Conservation (phyloP, 148 eudicot species). For the Fallopia convolvulus region DNA sequence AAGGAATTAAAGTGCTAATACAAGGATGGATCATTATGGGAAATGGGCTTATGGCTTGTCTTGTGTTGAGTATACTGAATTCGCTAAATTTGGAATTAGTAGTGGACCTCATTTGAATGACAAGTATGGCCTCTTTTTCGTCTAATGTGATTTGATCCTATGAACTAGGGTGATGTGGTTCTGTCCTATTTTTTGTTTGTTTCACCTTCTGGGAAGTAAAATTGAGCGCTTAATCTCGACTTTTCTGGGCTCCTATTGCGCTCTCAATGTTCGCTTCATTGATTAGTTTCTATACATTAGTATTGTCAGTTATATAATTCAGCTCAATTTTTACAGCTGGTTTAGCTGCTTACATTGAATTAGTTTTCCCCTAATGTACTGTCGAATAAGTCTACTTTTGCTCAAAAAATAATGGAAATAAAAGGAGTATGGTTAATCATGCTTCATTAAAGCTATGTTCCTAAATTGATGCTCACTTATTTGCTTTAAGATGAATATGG, state of each 20-base stretch:
- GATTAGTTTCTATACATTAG: not conserved
- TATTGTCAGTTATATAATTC: not conserved
- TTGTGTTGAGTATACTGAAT: conserved; percentile 95
- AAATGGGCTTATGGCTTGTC: conserved; percentile 89
- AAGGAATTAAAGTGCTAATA: conserved; percentile 89
- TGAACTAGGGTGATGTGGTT: not conserved
- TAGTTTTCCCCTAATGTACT: not conserved
- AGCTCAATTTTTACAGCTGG: not conserved
- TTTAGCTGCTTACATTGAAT: not conserved
- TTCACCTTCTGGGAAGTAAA: not conserved
- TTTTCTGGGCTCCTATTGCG: not conserved
- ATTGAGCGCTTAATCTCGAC: not conserved
- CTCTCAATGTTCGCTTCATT: not conserved
- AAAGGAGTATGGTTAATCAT: not conserved
- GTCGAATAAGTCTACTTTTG: not conserved
- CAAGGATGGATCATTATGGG: conserved; percentile 68
- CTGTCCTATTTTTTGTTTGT: not conserved
- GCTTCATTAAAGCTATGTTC: not conserved
- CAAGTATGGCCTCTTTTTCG: conserved; percentile 27
- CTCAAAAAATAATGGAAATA: not conserved
- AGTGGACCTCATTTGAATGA: conserved; percentile 38
- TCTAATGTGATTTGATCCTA: not conserved
- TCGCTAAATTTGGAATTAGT: conserved; percentile 80
- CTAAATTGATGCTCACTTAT: too few relatives aligned
- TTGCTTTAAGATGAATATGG: too few relatives aligned